These are phyloP conservation scores for Globisporangium echinulatum DNA, from an alignment of 352 stramenopile species.

Conservation along the genomic window DNA sequence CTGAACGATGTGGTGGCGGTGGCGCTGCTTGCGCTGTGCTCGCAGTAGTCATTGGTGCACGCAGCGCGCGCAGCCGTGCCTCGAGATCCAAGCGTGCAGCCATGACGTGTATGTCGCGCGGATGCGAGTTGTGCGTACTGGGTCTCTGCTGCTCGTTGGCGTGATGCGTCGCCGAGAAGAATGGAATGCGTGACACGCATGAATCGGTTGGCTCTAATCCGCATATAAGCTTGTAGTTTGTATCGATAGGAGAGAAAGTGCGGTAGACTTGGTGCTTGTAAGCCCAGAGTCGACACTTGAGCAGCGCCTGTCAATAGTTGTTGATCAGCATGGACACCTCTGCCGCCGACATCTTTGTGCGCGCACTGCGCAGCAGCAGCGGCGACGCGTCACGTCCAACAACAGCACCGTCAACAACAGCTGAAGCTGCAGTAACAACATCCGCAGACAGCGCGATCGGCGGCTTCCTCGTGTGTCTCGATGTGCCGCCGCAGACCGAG, in stretches of 20 bases:
- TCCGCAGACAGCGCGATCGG: slow-evolving; percentile 18
- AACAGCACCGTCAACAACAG: neutral
- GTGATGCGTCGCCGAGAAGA: too few relatives aligned
- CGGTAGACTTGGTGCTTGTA: neutral
- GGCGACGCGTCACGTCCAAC: neutral
- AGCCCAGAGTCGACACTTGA: neutral
- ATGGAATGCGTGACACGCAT: neutral
- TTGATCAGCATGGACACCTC: slow-evolving; percentile 3
- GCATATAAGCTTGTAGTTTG: neutral
- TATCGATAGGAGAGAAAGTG: neutral
- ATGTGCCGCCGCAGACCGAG: slow-evolving; percentile 70
- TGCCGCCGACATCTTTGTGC: slow-evolving; percentile 32
- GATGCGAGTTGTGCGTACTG: neutral
- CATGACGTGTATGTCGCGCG: slow-evolving; percentile 9
- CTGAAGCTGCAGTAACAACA: neutral
- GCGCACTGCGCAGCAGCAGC: slow-evolving; percentile 16
- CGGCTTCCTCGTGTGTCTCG: slow-evolving; percentile 78
- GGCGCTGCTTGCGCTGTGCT: slow-evolving; percentile 3
- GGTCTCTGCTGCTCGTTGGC: too few relatives aligned
- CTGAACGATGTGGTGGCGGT: neutral
- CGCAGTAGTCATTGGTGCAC: slow-evolving; percentile 19
- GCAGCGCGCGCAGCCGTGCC: slow-evolving; percentile 48
- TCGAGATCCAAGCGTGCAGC: slow-evolving; percentile 44
- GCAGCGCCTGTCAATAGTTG: neutral
- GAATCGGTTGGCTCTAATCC: neutral